Evolutionary conservation across 2,329 filamentous ascomycete species (phyloP).

Genomic region (Xylaria arbuscula): DNA sequence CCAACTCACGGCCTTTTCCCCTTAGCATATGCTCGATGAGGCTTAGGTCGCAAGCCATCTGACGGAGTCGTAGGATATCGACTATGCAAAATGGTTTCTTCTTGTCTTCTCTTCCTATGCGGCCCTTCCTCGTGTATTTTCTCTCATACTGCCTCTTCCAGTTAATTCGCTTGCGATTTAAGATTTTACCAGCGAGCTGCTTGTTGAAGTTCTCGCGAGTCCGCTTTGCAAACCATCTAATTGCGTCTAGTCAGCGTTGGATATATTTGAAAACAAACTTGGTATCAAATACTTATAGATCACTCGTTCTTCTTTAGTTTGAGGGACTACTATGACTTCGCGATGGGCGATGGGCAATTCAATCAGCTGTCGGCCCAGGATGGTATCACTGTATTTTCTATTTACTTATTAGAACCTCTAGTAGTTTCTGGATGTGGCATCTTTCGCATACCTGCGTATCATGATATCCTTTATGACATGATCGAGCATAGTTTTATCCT

Average conservation of each 20-base stretch:
- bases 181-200: background rate
- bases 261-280: background rate
- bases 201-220: background rate
- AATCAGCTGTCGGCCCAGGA: background rate
- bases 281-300: constrained; percentile 4
- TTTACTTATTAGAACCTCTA: background rate
- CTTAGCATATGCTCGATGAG: constrained; percentile 1
- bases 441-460: background rate
- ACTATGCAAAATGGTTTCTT: background rate
- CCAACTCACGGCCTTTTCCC: background rate
- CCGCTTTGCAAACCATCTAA: background rate
- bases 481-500: background rate
- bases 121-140: background rate
- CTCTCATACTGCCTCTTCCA: too few species aligned
- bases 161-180: too few species aligned
- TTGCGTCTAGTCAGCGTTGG: background rate
- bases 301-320: background rate
- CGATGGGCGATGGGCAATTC: background rate
- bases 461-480: background rate
- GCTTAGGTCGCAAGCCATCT: background rate
- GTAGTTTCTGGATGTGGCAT: background rate
- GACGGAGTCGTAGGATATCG: background rate
- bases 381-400: background rate
- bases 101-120: background rate
- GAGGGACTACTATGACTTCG: background rate